These are phyloP conservation scores for Knufia petricola DNA, from an alignment of 2,329 filamentous ascomycete species.

Conservation along the genomic window DNA sequence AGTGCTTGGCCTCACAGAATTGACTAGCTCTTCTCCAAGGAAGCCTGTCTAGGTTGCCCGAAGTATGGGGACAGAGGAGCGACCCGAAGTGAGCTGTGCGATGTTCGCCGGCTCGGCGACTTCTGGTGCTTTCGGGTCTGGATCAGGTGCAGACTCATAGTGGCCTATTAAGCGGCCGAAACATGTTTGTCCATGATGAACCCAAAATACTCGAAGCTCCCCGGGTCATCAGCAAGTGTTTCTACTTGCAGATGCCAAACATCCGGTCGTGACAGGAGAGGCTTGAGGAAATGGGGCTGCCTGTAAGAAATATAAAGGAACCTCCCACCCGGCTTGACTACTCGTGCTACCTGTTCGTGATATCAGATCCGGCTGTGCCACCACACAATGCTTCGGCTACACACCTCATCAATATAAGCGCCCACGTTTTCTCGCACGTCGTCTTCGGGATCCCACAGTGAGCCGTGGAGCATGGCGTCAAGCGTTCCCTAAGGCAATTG, in stretches of 20 bases:
- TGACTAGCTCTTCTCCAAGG: no score
- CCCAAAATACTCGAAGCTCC: slow-evolving; percentile 37
- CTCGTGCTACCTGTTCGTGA: slow-evolving; percentile 29
- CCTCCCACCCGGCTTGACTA: slow-evolving; percentile 40
- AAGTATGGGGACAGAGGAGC: no score
- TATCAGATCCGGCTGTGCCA: background rate
- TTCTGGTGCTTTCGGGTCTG: no score
- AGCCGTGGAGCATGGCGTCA: slow-evolving; percentile 48
- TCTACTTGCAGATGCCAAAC: slow-evolving; percentile 40
- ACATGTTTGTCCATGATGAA: background rate
- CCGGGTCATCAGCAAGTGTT: slow-evolving; percentile 30
- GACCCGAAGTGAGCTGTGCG: no score
- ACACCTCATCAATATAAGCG: slow-evolving; percentile 43
- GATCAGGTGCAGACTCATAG: no score
- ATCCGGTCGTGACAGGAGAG: slow-evolving; percentile 35
- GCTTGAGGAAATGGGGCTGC: slow-evolving; percentile 46
- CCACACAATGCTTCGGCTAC: slow-evolving; percentile 1
- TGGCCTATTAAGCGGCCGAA: background rate
- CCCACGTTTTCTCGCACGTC: slow-evolving; percentile 41
- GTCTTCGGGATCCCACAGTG: slow-evolving; percentile 43
- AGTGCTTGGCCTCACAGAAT: no score
- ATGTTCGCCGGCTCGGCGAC: no score
- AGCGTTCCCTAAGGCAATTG: slow-evolving; percentile 33
- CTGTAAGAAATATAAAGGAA: slow-evolving; percentile 48
- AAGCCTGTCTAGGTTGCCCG: no score